Base-by-base conservation (phyloP, 2,329 filamentous ascomycete species). In the Tolypocladium endophyticum region DNA sequence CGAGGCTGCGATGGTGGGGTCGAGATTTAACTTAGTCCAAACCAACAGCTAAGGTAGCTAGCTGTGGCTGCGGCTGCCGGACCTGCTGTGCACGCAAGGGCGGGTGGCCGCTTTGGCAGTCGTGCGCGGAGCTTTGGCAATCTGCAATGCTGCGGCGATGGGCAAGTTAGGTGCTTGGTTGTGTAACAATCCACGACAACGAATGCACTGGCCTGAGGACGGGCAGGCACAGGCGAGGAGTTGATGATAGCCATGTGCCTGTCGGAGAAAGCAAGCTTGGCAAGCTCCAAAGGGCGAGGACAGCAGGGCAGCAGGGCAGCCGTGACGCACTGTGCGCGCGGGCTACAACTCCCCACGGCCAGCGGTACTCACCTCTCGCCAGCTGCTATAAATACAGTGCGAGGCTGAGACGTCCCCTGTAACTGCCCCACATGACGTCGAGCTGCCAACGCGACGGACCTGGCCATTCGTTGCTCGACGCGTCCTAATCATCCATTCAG, bases 1-100 rank as follows among this genome's bases (percentile, higher is more conserved):
- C 60, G 57, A 64, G 61, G 62, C 62, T 63, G 64, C 59, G 60
- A 64, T 64, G 61, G 64, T 61, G 62, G 62, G 61, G 62, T 60
- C 55, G 35, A 5, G 56, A 23, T 35, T 9, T 43, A 43, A n/a
- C 25, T 20, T 28, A 56, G 33, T 9, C 28, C 39, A 43, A n/a
- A 14, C 47, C 28, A 56, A 41, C 54, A 39, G 54, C 7, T 36
- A 35, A 35, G 33, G 33, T 35, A 8, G 8, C 33, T 18, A 36
- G 53, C 35, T 16, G 35, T 39, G 35, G 23, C 33, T 55, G n/a
- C 23, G 28, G 16, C 50, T 53, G 28, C 38, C 9, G 41, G 23
- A 33, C 8, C 20, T 14, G 16, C 20, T 18, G 28, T 47, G 7
- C n/a, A 16, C 16, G 25, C 18, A 20, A 30, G 16, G 47, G 47